A percentile compares a stretch with the other conserved stretches of the same genome.
phyloP scores from a whole-genome alignment of 2,329 filamentous ascomycete species.

The Metarhizium rileyi region DNA sequence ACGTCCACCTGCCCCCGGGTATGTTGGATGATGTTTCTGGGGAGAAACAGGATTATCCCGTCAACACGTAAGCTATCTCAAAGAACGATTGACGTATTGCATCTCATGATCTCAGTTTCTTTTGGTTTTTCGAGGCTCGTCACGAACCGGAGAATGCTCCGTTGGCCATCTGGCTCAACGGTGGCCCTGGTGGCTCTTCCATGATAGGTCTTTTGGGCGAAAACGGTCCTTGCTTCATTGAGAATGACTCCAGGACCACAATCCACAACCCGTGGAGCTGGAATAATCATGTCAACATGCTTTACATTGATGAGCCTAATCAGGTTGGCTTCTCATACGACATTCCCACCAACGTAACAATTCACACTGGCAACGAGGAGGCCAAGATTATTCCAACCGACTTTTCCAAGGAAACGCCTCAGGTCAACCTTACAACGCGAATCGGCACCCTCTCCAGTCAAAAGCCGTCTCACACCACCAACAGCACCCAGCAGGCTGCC shows the following conservation, averaged over 20 bases:
- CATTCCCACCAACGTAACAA: constrained; percentile 49
- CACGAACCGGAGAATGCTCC: constrained; percentile 27
- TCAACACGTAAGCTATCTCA: constrained; percentile 32
- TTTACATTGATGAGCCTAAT: constrained; percentile 53
- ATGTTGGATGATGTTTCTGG: constrained; percentile 29
- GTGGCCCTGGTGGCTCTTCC: constrained; percentile 52
- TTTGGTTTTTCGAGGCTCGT: constrained; percentile 41
- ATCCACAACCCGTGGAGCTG: constrained; percentile 51
- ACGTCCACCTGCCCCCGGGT: constrained; percentile 44
- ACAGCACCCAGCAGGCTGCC: constrained; percentile 45
- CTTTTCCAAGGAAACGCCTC: constrained; percentile 27
- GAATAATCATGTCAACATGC: constrained; percentile 44
- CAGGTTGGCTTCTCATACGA: constrained; percentile 63
- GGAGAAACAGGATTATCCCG: constrained; percentile 32
- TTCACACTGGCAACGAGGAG: constrained; percentile 40
- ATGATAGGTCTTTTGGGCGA: constrained; percentile 56
- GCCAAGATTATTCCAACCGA: constrained; percentile 30
- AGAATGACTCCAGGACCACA: constrained; percentile 40
- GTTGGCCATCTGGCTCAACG: constrained; percentile 56
- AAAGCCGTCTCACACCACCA: constrained; percentile 21
- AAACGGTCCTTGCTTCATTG: constrained; percentile 41
- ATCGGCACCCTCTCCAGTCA: constrained; percentile 25
- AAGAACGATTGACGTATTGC: neutral
- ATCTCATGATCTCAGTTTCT: constrained; percentile 21
- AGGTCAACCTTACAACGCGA: constrained; percentile 26